Evolutionary conservation across 306 rosid genomes (phyloP), one percentile per base, ranked within the genome.

Genomic region (Fragaria nilgerrensis): DNA sequence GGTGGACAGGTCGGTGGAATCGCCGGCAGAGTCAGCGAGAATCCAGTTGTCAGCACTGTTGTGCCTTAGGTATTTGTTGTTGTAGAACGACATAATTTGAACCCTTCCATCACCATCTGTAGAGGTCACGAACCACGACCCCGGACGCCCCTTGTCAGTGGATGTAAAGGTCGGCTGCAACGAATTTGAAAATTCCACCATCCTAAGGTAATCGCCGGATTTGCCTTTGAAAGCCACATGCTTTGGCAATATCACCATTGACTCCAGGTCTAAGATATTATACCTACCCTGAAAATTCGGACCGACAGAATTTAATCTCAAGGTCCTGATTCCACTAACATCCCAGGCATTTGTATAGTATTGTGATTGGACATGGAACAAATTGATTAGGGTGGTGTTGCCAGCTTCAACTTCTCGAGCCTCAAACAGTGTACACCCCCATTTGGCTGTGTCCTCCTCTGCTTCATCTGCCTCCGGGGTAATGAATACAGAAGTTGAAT

Each of bases 401-500:
- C 44, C 71, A 2, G 5, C 71, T 4, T 5, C 48, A 6, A 7
- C 16, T 34, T 3, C 13, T n/a, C 7, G 7, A 0, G 68, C 23
- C 25, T 56, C 34, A 14, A 73, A 73, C 53, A 73, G 13, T 48
- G 77, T 73, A 56, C 77, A 53, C 2, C 25, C 13, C 53, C 14
- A 32, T 23, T 45, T 58, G 36, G 41, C 3, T 22, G 8, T 34
- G 37, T 55, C 29, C 22, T 59, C 50, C 34, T 53, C 77, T 16
- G 22, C 25, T 8, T 56, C 37, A 32, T 39, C 37, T n/a, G 77
- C 53, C 41, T 50, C 36, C 3, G 77, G 48, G 13, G 19, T 32
- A 19, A 55, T 5, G 19, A 2, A 48, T 2, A 19, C 0, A 19
- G 0, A 2, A 5, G 61, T 1, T 13, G 5, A 22, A 1, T 0